Evolutionary conservation across 1,139 yeast genomes (phyloP).

Genomic region (Yamadazyma membranifaciens): DNA sequence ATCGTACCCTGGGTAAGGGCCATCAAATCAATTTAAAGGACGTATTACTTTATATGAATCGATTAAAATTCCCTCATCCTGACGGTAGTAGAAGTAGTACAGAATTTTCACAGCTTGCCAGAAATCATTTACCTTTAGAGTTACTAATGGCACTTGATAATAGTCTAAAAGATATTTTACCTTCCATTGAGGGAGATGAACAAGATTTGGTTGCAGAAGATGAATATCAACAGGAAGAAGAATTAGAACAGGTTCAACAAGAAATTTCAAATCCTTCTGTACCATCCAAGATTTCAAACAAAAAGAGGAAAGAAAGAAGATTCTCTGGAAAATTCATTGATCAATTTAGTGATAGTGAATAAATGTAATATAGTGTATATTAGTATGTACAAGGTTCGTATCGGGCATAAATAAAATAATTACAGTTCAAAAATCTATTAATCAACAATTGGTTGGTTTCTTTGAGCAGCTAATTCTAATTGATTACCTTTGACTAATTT

Average conservation of each 20-base stretch:
- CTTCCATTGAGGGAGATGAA: background rate
- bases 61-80: conserved; percentile 27
- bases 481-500: conserved; percentile 38
- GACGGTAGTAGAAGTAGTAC: conserved; percentile 19
- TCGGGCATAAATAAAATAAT: conserved; percentile 1
- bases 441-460: conserved; percentile 3
- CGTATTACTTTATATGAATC: conserved; percentile 32
- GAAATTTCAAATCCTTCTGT: background rate
- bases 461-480: conserved; percentile 15
- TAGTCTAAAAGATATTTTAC: conserved; percentile 19
- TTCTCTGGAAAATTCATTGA: conserved; percentile 1
- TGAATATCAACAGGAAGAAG: background rate
- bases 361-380: conserved; percentile 11
- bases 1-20: conserved; percentile 25
- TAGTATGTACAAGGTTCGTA: conserved; percentile 5
- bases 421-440: background rate
- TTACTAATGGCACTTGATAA: conserved; percentile 33
- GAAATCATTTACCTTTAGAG: conserved; percentile 38
- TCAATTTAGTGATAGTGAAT: conserved; percentile 11
- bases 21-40: conserved; percentile 32
- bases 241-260: background rate
- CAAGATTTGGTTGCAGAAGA: too few species aligned
- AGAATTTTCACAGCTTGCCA: conserved; percentile 33
- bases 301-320: background rate
- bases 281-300: background rate